Conservation (phyloP, 2,329 filamentous ascomycete species). For the Karstenula rhodostoma region DNA sequence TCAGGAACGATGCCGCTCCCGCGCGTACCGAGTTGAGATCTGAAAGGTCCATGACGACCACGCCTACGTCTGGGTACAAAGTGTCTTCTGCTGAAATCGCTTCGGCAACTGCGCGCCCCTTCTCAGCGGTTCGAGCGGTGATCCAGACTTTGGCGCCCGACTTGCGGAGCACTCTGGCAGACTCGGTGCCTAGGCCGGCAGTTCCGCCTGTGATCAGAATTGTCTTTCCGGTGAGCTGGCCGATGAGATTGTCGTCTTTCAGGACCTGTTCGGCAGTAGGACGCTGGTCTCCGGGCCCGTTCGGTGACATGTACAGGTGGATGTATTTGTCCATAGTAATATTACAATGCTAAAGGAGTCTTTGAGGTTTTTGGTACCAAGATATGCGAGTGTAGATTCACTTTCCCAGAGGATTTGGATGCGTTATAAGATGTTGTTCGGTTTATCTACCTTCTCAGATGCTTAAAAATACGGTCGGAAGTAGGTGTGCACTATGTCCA, state of each 20-base stretch:
- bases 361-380: too few species aligned
- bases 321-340: too few species aligned
- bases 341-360: too few species aligned
- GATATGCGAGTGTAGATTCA: too few species aligned
- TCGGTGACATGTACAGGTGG: too few species aligned
- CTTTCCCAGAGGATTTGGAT: too few species aligned
- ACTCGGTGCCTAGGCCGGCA: slow-evolving; percentile 28
- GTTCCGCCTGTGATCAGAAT: slow-evolving; percentile 29
- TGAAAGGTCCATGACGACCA: not conserved
- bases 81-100: not conserved
- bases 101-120: not conserved
- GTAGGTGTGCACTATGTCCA: too few species aligned
- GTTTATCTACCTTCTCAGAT: too few species aligned
- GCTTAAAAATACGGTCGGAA: too few species aligned
- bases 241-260: slow-evolving; percentile 44
- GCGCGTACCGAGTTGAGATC: slow-evolving; percentile 1
- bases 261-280: slow-evolving; percentile 51
- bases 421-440: too few species aligned
- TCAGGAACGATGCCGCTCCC: slow-evolving; percentile 19
- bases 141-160: slow-evolving; percentile 56
- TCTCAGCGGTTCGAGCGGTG: slow-evolving; percentile 50
- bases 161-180: slow-evolving; percentile 48
- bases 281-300: slow-evolving; percentile 40
- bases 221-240: slow-evolving; percentile 28
- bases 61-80: not conserved